These are phyloP conservation scores for Aureobasidium melanogenum DNA, from an alignment of 2,329 filamentous ascomycete species.

Conservation along the genomic window DNA sequence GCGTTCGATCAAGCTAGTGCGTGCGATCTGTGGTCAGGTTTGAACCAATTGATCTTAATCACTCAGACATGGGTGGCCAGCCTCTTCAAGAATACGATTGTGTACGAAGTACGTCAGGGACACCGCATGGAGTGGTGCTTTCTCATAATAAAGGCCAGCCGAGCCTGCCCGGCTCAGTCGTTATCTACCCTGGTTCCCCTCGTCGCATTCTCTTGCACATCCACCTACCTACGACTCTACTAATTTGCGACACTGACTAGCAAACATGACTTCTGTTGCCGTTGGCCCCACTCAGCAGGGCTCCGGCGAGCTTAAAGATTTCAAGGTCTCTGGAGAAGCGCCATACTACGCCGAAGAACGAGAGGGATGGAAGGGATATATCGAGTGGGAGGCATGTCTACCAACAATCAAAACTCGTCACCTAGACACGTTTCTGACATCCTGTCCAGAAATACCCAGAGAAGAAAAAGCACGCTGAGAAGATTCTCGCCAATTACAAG, in stretches of 20 bases:
- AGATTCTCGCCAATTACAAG: constrained; percentile 45
- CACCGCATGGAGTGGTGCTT: background rate
- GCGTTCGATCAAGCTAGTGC: background rate
- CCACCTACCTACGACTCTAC: background rate
- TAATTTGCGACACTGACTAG: background rate
- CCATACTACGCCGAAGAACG: constrained; percentile 34
- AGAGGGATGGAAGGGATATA: constrained; percentile 44
- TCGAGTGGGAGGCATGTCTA: constrained; percentile 51
- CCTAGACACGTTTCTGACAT: background rate
- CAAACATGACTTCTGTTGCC: background rate
- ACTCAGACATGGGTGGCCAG: background rate
- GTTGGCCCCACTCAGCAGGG: background rate
- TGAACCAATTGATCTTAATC: background rate
- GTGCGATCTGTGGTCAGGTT: background rate
- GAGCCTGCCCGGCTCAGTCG: background rate
- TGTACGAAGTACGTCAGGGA: constrained; percentile 4
- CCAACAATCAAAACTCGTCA: too few relatives aligned
- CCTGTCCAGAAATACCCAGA: constrained; percentile 47
- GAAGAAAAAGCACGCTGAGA: constrained; percentile 52
- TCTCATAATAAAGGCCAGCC: background rate
- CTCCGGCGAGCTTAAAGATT: background rate
- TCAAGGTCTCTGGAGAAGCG: constrained; percentile 4
- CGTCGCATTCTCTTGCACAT: background rate
- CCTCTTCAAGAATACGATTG: background rate
- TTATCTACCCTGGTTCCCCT: background rate